A percentile compares a stretch with the other conserved stretches of the same genome.
Evolutionary conservation across 345 rosid genomes (phyloP).

Genomic region (Sisymbrium altissimum): DNA sequence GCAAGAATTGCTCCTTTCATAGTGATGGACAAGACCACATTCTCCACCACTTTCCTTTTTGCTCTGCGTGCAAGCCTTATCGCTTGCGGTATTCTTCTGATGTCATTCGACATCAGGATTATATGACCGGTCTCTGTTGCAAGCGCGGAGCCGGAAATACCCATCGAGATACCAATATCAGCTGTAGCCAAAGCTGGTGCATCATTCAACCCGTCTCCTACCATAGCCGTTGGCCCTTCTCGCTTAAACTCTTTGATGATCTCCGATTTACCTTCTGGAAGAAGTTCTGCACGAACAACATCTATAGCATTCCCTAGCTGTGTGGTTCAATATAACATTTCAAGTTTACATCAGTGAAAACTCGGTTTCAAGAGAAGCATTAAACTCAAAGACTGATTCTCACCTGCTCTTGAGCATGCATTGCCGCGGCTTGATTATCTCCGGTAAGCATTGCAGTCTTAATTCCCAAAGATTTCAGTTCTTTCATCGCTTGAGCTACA

Average conservation of each 20-base stretch:
- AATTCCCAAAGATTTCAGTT: constrained; percentile 53
- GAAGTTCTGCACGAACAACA: constrained; percentile 60
- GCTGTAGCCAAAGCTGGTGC: constrained; percentile 95
- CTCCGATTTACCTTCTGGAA: constrained; percentile 69
- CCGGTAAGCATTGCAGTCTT: constrained; percentile 84
- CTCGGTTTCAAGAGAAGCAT: not conserved
- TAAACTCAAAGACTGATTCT: not conserved
- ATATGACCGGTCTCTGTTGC: constrained; percentile 80
- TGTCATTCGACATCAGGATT: constrained; percentile 82
- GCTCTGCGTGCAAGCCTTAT: constrained; percentile 58
- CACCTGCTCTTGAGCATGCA: constrained; percentile 80
- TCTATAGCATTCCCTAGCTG: constrained; percentile 69
- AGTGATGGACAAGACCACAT: constrained; percentile 56
- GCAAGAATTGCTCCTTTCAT: constrained; percentile 64
- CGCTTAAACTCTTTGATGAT: constrained; percentile 47
- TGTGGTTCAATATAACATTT: constrained; percentile 26
- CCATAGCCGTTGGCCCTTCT: constrained; percentile 67
- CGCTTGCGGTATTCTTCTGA: constrained; percentile 65
- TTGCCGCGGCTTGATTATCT: constrained; percentile 65
- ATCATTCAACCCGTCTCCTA: constrained; percentile 90
- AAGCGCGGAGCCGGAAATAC: constrained; percentile 83
- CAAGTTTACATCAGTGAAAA: constrained; percentile 1
- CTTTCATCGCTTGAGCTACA: constrained; percentile 54
- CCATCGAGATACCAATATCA: constrained; percentile 90
- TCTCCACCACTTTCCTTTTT: constrained; percentile 61